phyloP scores from a whole-genome alignment of 2,329 filamentous ascomycete species.

The Clarireedia sp. region DNA sequence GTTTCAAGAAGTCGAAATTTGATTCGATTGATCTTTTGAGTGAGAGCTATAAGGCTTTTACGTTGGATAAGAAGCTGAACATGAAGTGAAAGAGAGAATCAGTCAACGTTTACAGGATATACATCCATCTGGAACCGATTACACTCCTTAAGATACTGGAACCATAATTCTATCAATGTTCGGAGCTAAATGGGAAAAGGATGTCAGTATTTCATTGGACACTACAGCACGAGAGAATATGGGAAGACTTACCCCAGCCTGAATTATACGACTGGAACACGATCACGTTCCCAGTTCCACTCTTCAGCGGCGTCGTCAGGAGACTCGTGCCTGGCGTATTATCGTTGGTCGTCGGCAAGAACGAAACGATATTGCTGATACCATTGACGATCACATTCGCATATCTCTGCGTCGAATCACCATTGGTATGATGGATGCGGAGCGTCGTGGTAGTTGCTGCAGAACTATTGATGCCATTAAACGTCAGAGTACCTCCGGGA shows the following conservation, averaged over 20 bases:
- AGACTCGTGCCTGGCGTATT: slow-evolving; percentile 39
- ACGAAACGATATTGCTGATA: slow-evolving; percentile 41
- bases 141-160: slow-evolving; percentile 32
- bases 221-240: not conserved
- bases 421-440: slow-evolving; percentile 48
- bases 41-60: slow-evolving; percentile 13
- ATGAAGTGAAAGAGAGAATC: not conserved
- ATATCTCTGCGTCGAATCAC: slow-evolving; percentile 43
- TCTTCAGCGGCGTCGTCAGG: slow-evolving; percentile 40
- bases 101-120: not conserved
- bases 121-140: not conserved
- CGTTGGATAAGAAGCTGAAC: not conserved
- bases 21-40: slow-evolving; percentile 20
- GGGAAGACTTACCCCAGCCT: slow-evolving; percentile 32
- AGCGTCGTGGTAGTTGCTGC: slow-evolving; percentile 42
- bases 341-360: slow-evolving; percentile 41
- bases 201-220: slow-evolving; percentile 7
- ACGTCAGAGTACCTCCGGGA: slow-evolving; percentile 38
- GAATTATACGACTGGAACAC: slow-evolving; percentile 35
- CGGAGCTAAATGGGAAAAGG: slow-evolving; percentile 31
- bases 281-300: slow-evolving; percentile 41
- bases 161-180: slow-evolving; percentile 49
- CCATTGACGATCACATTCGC: slow-evolving; percentile 51
- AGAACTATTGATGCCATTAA: slow-evolving; percentile 38
- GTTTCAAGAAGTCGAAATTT: slow-evolving; percentile 10